A percentile compares a stretch with the other conserved stretches of the same genome.
These are phyloP conservation scores for Wallacemonas sp. DNA, from an alignment of 208 protist genomes.

Conservation along the genomic window DNA sequence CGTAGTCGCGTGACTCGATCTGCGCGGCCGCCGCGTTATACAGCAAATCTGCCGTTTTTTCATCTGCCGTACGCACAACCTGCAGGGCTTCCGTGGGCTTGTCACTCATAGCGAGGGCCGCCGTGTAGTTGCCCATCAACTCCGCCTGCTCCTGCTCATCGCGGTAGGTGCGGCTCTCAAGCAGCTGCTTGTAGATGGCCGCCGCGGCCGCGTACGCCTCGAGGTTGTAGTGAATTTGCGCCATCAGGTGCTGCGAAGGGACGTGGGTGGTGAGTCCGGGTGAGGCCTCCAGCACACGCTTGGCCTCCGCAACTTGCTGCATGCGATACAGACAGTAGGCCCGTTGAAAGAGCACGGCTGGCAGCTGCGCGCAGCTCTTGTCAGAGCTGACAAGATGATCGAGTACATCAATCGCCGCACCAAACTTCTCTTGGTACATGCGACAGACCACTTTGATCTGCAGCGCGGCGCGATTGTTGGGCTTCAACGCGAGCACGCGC, in stretches of 20 bases:
- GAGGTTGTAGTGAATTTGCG: constrained; percentile 84
- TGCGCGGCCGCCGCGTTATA: constrained; percentile 81
- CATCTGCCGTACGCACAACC: constrained; percentile 55
- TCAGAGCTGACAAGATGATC: constrained; percentile 33
- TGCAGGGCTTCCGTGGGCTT: constrained; percentile 32
- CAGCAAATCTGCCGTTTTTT: constrained; percentile 68
- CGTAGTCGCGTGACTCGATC: constrained; percentile 57
- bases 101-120: constrained; percentile 42
- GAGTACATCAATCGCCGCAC: constrained; percentile 54
- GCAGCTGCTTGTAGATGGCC: constrained; percentile 56
- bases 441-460: constrained; percentile 68
- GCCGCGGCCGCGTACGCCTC: constrained; percentile 74
- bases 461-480: constrained; percentile 57
- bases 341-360: constrained; percentile 57
- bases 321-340: constrained; percentile 80
- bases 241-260: constrained; percentile 67
- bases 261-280: constrained; percentile 25
- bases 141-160: constrained; percentile 80
- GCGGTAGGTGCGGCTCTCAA: constrained; percentile 42
- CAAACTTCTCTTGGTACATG: constrained; percentile 67
- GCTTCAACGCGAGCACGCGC: constrained; percentile 57
- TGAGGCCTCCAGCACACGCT: constrained; percentile 27
- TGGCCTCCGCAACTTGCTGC: constrained; percentile 59
- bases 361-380: constrained; percentile 6
- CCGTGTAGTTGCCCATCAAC: constrained; percentile 74